Evolutionary conservation across 2,329 filamentous ascomycete genomes (phyloP), one percentile per base, ranked within the genome.

Genomic region (Penicillium sp.): DNA sequence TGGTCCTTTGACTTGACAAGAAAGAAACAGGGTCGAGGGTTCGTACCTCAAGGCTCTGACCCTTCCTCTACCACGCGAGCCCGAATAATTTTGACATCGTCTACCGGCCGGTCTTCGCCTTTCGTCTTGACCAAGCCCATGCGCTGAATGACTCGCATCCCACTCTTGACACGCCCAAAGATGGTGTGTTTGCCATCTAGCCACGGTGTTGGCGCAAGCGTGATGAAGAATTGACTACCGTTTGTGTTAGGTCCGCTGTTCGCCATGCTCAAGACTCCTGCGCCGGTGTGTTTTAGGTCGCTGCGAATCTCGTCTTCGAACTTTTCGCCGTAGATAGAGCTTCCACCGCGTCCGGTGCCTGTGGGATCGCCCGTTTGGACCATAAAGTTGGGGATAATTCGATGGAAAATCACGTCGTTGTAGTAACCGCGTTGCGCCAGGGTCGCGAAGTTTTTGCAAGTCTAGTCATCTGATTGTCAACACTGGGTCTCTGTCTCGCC

Each of bases 121-220:
- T 82, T 88, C 1, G 90, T 95, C 73, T 86, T 88, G 43, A 95
- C 89, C 49, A 93, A 67, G 0, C 90, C 93, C 81, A 98, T 87
- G 56, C 89, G 79, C 74, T 88, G 84, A 27, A 97, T 83, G n/a
- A 91, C 77, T 48, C 79, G 76, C 79, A 97, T 82, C 0, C 93
- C 93, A 46, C 72, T 80, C 73, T 86, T 90, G 35, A 98, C 90
- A 46, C 91, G 76, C 1, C 93, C 93, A 66, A 98, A 98, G 57
- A 98, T 94, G 9, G 90, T 95, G 68, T 98, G 91, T 70, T 95
- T 96, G 24, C 90, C 90, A 70, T 98, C 93, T 50, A 98, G 73
- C 91, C 91, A 97, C 0, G 93, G 93, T 12, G 93, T 91, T 4
- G 91, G 91, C 6, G 90, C 91, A 32, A 97, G 77, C 0, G 93